Evolutionary conservation across 805 yeast genomes (phyloP), one percentile per base, ranked within the genome.

Genomic region (Candida dajiaensis): DNA sequence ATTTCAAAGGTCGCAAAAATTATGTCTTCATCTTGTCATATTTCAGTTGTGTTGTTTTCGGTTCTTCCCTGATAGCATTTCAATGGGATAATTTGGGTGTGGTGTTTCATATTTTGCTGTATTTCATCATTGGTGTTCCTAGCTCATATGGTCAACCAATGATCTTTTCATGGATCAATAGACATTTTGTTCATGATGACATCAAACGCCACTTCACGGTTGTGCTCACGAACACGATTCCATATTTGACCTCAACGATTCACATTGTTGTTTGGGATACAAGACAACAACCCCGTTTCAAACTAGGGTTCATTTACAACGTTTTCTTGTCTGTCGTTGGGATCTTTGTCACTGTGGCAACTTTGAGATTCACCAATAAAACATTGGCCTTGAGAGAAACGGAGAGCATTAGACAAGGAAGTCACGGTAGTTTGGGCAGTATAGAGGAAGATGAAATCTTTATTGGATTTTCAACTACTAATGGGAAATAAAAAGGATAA

Each of bases 101-200:
- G 12, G 74, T 73, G 2, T 67, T 69, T 35, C 78, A 74, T 47
- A 76, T 78, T 72, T 58, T 72, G 10, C 61, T 70, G 16, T 78
- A 74, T 55, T 76, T 69, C 48, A 47, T 76, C 40, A 62, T 73
- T 5, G 77, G 79, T 3, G 58, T 72, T 11, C 78, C 80, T 6
- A 64, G 73, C 0, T 58, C 73, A 9, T 76, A 72, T 73, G 81
- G 78, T 3, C 80, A 74, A 62, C 81, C 81, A 4, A 72, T 72
- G 49, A 72, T 77, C 7, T 77, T 70, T 47, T 66, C 78, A 5
- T 78, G 82, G 83, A 70, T 77, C 37, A 77, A 77, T 51, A 63
- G 77, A 29, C 54, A 71, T 18, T 56, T 76, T 19, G 42, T 35
- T 3, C 36, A 42, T 12, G 48, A 49, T 29, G 52, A 49, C 31